Evolutionary conservation across 495 filamentous ascomycete species (phyloP).

Genomic region (Talaromyces wortmannii): DNA sequence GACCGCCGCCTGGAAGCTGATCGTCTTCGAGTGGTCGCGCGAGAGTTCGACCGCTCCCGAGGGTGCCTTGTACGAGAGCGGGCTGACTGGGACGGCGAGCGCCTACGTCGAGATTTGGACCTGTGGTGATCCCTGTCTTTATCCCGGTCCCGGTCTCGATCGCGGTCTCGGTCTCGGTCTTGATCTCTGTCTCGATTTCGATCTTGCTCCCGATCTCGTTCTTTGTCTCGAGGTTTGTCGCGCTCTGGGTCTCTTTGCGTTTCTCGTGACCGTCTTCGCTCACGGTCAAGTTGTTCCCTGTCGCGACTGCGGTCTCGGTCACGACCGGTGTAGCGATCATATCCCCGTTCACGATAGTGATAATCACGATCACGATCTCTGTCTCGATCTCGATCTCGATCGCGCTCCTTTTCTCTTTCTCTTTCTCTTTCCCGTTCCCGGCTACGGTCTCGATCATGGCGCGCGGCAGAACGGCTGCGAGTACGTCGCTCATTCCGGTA

Average conservation of each 20-base stretch:
- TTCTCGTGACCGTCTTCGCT: constrained; percentile 1
- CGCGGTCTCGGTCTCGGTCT: constrained; percentile 6
- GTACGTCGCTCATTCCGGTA: neutral
- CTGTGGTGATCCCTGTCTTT: constrained; percentile 7
- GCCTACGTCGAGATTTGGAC: neutral
- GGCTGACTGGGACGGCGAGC: neutral
- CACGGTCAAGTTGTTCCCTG: constrained; percentile 2
- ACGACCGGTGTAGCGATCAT: constrained; percentile 3
- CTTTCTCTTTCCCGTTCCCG: constrained; percentile 11
- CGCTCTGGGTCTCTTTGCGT: constrained; percentile 7
- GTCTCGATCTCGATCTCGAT: constrained; percentile 24
- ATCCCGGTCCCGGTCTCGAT: constrained; percentile 15
- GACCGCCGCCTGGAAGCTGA: constrained; percentile 8
- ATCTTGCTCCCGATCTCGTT: constrained; percentile 8
- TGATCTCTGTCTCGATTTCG: constrained; percentile 7
- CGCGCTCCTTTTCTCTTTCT: constrained; percentile 25
- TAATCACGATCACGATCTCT: constrained; percentile 10
- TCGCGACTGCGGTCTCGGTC: constrained; percentile 2
- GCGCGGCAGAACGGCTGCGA: neutral
- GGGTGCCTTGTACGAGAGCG: neutral
- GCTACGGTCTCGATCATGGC: constrained; percentile 18
- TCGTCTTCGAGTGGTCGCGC: neutral
- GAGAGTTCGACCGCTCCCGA: constrained; percentile 3
- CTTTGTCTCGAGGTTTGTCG: constrained; percentile 4
- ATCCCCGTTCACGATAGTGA: constrained; percentile 1